Conservation (phyloP, 169 alveolate genomes). For the Plasmodium gonderi region DNA sequence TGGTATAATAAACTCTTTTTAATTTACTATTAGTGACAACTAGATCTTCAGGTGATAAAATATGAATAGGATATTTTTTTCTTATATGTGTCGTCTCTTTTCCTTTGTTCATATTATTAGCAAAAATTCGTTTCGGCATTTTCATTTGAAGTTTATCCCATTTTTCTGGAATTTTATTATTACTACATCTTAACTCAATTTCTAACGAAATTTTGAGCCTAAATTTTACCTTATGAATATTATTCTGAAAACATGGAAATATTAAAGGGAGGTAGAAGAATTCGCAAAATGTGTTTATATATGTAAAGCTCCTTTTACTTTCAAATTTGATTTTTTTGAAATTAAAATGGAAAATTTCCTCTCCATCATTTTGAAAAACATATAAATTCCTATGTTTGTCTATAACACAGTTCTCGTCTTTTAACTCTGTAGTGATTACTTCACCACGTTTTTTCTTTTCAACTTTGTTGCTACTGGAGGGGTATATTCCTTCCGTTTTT, state of each 20-base stretch:
- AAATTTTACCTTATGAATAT: slow-evolving; percentile 16
- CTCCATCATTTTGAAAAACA: slow-evolving; percentile 35
- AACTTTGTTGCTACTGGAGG: slow-evolving; percentile 42
- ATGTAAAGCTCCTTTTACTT: slow-evolving; percentile 19
- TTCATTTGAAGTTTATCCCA: background rate
- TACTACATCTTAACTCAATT: background rate
- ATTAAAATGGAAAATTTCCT: slow-evolving; percentile 3
- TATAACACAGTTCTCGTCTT: background rate
- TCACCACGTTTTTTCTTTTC: background rate
- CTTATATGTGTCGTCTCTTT: background rate
- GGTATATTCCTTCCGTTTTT: slow-evolving; percentile 59
- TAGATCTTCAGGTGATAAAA: background rate
- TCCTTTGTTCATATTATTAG: background rate
- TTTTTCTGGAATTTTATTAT: background rate
- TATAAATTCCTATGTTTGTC: background rate
- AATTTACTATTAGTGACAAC: slow-evolving; percentile 36
- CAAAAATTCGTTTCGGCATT: background rate
- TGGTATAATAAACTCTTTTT: slow-evolving; percentile 14
- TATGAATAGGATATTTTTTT: background rate
- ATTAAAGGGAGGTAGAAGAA: slow-evolving; percentile 28
- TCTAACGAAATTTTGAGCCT: slow-evolving; percentile 27
- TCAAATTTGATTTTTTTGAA: slow-evolving; percentile 19
- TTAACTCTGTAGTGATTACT: background rate
- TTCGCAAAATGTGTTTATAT: slow-evolving; percentile 66
- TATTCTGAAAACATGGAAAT: slow-evolving; percentile 50